Conservation (phyloP, 2,329 filamentous ascomycete species). For the Acrocalymma vagum region DNA sequence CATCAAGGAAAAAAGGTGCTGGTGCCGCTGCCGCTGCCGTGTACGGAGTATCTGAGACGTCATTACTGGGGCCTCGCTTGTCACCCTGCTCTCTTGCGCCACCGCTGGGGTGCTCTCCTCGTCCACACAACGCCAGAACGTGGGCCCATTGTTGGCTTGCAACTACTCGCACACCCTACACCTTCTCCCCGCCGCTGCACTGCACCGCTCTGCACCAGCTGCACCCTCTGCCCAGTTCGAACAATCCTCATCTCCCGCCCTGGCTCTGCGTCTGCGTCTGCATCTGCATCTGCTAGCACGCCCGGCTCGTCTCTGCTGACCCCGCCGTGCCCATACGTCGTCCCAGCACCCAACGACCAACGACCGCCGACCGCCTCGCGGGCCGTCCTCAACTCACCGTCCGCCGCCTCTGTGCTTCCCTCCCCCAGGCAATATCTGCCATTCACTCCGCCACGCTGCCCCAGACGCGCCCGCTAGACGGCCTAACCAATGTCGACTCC, state of each 20-base stretch:
- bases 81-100: conserved; percentile 31
- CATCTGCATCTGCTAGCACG: conserved; percentile 26
- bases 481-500: conserved; percentile 53
- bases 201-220: conserved; percentile 1
- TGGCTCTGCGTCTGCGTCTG: too few species aligned
- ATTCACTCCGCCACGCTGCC: conserved; percentile 41
- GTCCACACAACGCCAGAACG: conserved; percentile 39
- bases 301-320: too few species aligned
- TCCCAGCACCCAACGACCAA: conserved; percentile 29
- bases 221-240: conserved; percentile 11
- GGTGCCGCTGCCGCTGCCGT: not conserved
- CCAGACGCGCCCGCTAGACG: conserved; percentile 27
- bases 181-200: conserved; percentile 18
- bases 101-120: conserved; percentile 23
- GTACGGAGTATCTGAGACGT: conserved; percentile 21
- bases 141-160: conserved; percentile 28
- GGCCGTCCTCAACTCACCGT: too few species aligned
- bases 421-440: conserved; percentile 43
- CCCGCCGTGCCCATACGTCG: conserved; percentile 27
- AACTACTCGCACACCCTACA: conserved; percentile 29
- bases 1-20: too few species aligned
- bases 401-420: conserved; percentile 4
- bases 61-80: conserved; percentile 36
- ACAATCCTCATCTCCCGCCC: conserved; percentile 20
- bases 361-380: conserved; percentile 21